These are phyloP conservation scores for Arabis alpina DNA, from an alignment of 345 rosid genomes.

Conservation along the genomic window DNA sequence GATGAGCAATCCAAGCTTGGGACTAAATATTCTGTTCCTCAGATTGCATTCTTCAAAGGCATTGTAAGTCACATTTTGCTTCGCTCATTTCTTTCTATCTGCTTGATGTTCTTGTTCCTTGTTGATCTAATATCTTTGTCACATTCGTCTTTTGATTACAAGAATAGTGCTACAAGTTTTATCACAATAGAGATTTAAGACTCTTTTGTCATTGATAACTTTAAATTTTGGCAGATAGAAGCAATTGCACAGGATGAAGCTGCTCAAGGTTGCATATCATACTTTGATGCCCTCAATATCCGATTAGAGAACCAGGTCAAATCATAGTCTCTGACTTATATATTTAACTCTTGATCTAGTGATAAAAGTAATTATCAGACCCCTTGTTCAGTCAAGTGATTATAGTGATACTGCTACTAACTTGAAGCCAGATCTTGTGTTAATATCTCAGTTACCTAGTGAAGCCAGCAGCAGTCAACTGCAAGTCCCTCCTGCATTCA, in stretches of 20 bases:
- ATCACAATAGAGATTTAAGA: not conserved
- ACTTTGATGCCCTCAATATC: constrained; percentile 70
- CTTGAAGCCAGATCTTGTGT: constrained; percentile 19
- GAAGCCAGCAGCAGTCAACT: constrained; percentile 46
- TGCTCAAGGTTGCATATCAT: constrained; percentile 74
- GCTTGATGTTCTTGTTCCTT: constrained; percentile 9
- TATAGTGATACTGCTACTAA: too few species aligned
- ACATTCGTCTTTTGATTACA: not conserved
- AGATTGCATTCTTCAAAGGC: constrained; percentile 80
- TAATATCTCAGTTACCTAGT: constrained; percentile 47
- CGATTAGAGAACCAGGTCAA: constrained; percentile 77
- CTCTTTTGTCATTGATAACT: constrained; percentile 4
- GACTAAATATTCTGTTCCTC: constrained; percentile 77
- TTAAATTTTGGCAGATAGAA: constrained; percentile 55
- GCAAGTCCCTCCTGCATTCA: constrained; percentile 67
- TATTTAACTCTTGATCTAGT: constrained; percentile 1
- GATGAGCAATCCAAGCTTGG: constrained; percentile 95
- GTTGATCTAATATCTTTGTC: not conserved
- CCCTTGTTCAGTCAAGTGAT: constrained; percentile 1
- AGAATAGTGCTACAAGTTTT: not conserved
- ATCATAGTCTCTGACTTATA: constrained; percentile 20
- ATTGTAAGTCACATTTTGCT: constrained; percentile 57
- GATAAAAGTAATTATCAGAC: not conserved
- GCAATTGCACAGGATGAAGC: constrained; percentile 74
- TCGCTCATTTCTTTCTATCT: too few species aligned